Evolutionary conservation across 768 basidiomycete species (phyloP).

Genomic region (Phanerochaete carnosa): DNA sequence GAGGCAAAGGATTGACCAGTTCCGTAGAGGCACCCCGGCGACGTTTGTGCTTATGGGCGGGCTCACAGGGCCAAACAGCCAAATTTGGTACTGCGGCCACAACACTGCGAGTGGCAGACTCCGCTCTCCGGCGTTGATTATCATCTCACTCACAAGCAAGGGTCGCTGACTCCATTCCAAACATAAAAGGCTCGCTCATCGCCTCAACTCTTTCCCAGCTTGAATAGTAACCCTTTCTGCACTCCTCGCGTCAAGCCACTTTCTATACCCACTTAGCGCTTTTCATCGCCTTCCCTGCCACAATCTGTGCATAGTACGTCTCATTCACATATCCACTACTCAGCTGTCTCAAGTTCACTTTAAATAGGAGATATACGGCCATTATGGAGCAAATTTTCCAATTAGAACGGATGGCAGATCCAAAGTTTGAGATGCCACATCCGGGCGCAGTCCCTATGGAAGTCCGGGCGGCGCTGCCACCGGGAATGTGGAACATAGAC

Average conservation of each 20-base stretch:
- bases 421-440: background rate
- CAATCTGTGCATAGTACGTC: background rate
- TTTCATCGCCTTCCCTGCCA: background rate
- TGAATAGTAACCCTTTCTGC: too few species aligned
- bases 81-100: conserved; percentile 1
- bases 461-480: background rate
- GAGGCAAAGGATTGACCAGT: background rate
- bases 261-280: too few species aligned
- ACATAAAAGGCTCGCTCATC: too few species aligned
- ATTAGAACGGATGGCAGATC: background rate
- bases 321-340: background rate
- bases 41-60: background rate
- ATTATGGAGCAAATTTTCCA: background rate
- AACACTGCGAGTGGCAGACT: background rate
- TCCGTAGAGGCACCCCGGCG: background rate
- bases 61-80: conserved; percentile 5
- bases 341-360: background rate
- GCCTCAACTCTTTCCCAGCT: too few species aligned
- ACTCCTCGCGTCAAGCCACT: too few species aligned
- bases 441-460: background rate
- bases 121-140: conserved; percentile 1
- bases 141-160: background rate
- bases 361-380: too few species aligned
- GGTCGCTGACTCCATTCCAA: too few species aligned
- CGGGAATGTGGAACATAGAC: background rate